Conservation (phyloP, 2,329 filamentous ascomycete species). For the Curvularia lunata region DNA sequence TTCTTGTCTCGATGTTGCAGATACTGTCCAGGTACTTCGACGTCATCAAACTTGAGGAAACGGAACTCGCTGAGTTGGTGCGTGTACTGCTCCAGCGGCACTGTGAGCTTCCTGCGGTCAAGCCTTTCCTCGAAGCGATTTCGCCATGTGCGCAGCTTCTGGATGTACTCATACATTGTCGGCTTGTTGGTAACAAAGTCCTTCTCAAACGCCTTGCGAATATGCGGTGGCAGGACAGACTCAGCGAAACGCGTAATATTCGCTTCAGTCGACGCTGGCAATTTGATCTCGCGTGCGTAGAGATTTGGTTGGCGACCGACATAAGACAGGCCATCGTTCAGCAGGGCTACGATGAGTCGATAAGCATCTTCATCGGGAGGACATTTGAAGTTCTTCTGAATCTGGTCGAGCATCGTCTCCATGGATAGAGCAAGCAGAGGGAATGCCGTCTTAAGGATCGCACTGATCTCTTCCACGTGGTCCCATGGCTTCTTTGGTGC, state of each 20-base stretch:
- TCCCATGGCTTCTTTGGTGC: constrained; percentile 84
- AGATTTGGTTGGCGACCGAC: constrained; percentile 85
- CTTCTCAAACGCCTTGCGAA: constrained; percentile 94
- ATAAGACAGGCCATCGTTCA: constrained; percentile 94
- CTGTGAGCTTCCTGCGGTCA: constrained; percentile 76
- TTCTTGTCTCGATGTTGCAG: constrained; percentile 98
- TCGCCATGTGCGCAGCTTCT: constrained; percentile 92
- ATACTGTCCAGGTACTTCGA: constrained; percentile 97
- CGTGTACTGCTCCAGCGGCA: constrained; percentile 83
- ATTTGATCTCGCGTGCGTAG: constrained; percentile 88
- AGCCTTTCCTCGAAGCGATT: constrained; percentile 98
- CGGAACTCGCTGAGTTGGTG: constrained; percentile 94
- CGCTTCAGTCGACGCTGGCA: constrained; percentile 87
- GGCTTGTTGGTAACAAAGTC: constrained; percentile 96
- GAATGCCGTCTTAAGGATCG: constrained; percentile 94
- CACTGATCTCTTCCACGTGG: constrained; percentile 93
- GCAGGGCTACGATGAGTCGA: constrained; percentile 91
- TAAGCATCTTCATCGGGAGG: constrained; percentile 98
- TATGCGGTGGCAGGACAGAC: constrained; percentile 91
- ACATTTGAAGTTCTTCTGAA: constrained; percentile 99
- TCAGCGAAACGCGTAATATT: constrained; percentile 98
- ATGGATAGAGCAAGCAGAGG: constrained; percentile 94
- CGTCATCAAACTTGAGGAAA: constrained; percentile 97
- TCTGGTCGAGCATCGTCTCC: constrained; percentile 99
- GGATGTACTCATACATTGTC: constrained; percentile 98